Evolutionary conservation across 371 early-diverging fungal genomes (phyloP).

Genomic region (Lichtheimia ramosa): DNA sequence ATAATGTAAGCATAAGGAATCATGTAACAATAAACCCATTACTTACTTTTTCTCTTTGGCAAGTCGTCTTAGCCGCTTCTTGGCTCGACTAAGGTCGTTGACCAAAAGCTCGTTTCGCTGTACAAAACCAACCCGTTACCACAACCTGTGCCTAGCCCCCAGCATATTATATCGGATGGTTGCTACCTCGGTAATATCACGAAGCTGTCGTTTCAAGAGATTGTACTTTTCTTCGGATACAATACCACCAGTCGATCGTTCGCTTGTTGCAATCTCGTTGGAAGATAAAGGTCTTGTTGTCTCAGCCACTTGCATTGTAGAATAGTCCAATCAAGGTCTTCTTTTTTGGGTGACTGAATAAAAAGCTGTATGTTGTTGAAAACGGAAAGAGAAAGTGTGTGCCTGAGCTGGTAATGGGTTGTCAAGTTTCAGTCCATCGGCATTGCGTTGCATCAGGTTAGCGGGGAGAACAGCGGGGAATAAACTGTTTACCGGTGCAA

Average conservation of each 20-base stretch:
- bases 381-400: neutral
- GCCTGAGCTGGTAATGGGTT: no score
- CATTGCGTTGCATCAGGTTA: no score
- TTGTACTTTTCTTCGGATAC: conserved; percentile 29
- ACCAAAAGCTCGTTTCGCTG: conserved; percentile 53
- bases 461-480: no score
- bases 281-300: no score
- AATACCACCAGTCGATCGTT: no score
- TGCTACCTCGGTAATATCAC: conserved; percentile 50
- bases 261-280: no score
- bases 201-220: conserved; percentile 49
- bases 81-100: conserved; percentile 39
- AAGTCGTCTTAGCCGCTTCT: conserved; percentile 44
- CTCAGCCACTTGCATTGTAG: no score
- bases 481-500: no score
- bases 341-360: no score
- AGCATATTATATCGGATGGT: neutral
- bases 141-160: neutral
- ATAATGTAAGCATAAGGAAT: neutral
- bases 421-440: no score
- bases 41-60: conserved; percentile 58
- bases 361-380: no score
- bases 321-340: no score
- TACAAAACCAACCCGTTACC: neutral
- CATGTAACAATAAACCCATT: neutral